These are phyloP conservation scores for Solioccasus polychromus DNA, from an alignment of 768 basidiomycete genomes.

Conservation along the genomic window DNA sequence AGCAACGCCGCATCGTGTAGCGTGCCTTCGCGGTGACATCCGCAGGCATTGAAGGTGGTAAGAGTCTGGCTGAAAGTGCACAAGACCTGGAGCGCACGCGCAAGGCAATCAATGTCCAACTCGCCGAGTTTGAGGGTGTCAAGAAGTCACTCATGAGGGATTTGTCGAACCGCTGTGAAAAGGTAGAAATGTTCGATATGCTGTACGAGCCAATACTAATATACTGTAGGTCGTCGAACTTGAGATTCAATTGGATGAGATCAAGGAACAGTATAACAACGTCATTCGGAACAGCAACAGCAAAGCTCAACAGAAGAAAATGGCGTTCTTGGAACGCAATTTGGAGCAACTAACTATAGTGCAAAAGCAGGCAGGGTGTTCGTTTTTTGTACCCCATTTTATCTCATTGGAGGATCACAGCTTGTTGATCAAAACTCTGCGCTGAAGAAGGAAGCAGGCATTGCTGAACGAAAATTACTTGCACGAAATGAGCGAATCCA, in stretches of 20 bases:
- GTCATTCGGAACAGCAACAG: constrained; percentile 98
- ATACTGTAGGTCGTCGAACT: constrained; percentile 86
- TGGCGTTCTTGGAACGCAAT: constrained; percentile 97
- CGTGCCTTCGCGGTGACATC: constrained; percentile 97
- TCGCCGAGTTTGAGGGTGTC: constrained; percentile 97
- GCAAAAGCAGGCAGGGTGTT: constrained; percentile 84
- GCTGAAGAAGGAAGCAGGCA: constrained; percentile 95
- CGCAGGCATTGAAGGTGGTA: constrained; percentile 95
- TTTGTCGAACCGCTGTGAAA: constrained; percentile 98
- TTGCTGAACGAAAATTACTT: constrained; percentile 93
- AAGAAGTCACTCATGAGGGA: constrained; percentile 99
- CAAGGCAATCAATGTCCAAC: constrained; percentile 96
- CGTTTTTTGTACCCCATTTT: not conserved
- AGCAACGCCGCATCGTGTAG: constrained; percentile 38
- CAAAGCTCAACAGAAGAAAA: constrained; percentile 98
- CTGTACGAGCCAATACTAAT: constrained; percentile 15
- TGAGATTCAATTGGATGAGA: constrained; percentile 97
- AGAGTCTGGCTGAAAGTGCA: constrained; percentile 94
- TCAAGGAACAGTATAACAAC: constrained; percentile 98
- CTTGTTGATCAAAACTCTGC: constrained; percentile 98
- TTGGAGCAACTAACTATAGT: constrained; percentile 92
- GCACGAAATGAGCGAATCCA: constrained; percentile 98
- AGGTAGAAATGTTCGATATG: constrained; percentile 49
- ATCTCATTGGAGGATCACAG: constrained; percentile 40
- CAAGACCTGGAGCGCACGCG: constrained; percentile 96